Evolutionary conservation across 108 stramenopile genomes (phyloP).

Genomic region (Licmophora abbreviata): DNA sequence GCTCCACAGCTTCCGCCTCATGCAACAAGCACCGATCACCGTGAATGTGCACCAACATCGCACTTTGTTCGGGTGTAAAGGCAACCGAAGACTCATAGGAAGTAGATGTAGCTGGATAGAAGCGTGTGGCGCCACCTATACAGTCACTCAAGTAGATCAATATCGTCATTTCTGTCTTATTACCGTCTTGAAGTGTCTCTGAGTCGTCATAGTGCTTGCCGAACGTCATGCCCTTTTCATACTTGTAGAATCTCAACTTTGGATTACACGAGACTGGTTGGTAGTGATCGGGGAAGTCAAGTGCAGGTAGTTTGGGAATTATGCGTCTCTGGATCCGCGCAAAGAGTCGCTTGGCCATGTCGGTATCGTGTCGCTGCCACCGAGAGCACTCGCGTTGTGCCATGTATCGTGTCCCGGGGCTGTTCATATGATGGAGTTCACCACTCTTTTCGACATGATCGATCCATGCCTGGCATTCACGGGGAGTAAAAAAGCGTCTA

Average conservation of each 20-base stretch:
- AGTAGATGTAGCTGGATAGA: conserved; percentile 35
- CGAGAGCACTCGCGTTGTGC: conserved; percentile 78
- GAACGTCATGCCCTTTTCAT: conserved; percentile 72
- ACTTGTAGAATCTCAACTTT: conserved; percentile 82
- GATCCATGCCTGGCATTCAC: conserved; percentile 83
- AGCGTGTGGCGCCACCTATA: conserved; percentile 65
- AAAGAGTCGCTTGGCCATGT: conserved; percentile 34
- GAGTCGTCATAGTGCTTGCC: conserved; percentile 81
- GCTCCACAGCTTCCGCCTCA: conserved; percentile 74
- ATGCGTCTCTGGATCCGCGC: conserved; percentile 25
- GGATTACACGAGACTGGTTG: conserved; percentile 68
- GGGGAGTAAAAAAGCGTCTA: conserved; percentile 30
- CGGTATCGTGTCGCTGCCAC: conserved; percentile 32
- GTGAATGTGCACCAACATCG: conserved; percentile 79
- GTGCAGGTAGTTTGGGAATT: conserved; percentile 8
- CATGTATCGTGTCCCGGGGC: conserved; percentile 51
- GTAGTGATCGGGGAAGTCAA: conserved; percentile 18
- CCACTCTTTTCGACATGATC: conserved; percentile 41
- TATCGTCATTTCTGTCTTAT: conserved; percentile 72
- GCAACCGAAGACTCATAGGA: conserved; percentile 37
- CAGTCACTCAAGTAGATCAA: conserved; percentile 75
- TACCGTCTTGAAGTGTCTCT: conserved; percentile 19
- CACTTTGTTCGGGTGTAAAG: conserved; percentile 54
- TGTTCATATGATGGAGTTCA: conserved; percentile 42
- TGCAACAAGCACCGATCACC: conserved; percentile 83